Evolutionary conservation across 2,329 filamentous ascomycete genomes (phyloP).

Genomic region (Pseudogymnoascus sp.): DNA sequence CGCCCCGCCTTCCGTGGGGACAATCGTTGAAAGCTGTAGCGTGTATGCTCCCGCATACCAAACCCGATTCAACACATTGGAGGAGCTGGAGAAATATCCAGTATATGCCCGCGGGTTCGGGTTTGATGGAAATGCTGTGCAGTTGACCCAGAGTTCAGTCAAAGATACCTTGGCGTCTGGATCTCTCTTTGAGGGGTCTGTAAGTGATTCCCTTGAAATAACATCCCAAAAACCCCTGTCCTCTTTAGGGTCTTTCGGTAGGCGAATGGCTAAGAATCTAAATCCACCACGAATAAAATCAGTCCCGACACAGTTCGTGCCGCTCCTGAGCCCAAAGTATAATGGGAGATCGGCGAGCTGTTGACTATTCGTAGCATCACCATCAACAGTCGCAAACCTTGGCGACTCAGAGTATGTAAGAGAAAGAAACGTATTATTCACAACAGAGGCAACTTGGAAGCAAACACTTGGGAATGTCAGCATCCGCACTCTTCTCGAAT

Average conservation of each 20-base stretch:
- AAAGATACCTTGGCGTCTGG: slow-evolving; percentile 23
- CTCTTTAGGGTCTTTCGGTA: slow-evolving; percentile 23
- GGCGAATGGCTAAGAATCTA: slow-evolving; percentile 34
- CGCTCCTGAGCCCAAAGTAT: slow-evolving; percentile 26
- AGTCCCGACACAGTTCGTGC: slow-evolving; percentile 29
- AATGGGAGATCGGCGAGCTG: slow-evolving; percentile 29
- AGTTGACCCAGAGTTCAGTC: slow-evolving; percentile 32
- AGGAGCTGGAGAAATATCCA: slow-evolving; percentile 44
- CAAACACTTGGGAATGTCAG: slow-evolving; percentile 26
- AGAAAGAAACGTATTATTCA: slow-evolving; percentile 27
- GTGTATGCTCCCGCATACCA: slow-evolving; percentile 45
- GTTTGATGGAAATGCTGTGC: slow-evolving; percentile 35
- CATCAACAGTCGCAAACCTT: slow-evolving; percentile 29
- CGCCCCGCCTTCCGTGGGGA: slow-evolving; percentile 30
- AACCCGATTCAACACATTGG: slow-evolving; percentile 43
- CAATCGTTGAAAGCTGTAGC: slow-evolving; percentile 34
- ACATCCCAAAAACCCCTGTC: slow-evolving; percentile 20
- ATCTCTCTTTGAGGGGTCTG: slow-evolving; percentile 11
- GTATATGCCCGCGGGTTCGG: slow-evolving; percentile 43
- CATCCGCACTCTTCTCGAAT: not conserved
- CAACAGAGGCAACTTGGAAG: slow-evolving; percentile 27
- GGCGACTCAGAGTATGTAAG: slow-evolving; percentile 33
- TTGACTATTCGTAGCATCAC: slow-evolving; percentile 30
- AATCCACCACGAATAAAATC: slow-evolving; percentile 33
- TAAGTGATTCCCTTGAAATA: slow-evolving; percentile 14